phyloP scores from a whole-genome alignment of 345 rosid genomes.

The Isatis tinctoria region DNA sequence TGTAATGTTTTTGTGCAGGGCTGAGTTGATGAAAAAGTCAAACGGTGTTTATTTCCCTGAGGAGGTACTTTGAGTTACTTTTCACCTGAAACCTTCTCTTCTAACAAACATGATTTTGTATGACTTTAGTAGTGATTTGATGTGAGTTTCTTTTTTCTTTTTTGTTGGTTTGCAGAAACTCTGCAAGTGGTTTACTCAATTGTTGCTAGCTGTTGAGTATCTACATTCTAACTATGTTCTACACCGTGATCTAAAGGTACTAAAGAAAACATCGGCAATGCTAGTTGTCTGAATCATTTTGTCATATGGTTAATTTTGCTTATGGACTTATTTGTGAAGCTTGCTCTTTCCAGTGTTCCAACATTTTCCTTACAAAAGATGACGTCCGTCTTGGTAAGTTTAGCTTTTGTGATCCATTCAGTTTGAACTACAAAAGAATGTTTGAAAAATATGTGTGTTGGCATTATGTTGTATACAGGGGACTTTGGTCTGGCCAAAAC shows the following conservation, averaged over 20 bases:
- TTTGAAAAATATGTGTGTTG: background rate
- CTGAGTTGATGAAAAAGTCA: slow-evolving; percentile 89
- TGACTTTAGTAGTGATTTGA: background rate
- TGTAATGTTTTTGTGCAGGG: slow-evolving; percentile 50
- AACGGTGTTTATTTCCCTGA: slow-evolving; percentile 88
- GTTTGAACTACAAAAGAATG: background rate
- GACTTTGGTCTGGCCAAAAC: slow-evolving; percentile 99
- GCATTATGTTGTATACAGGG: slow-evolving; percentile 46
- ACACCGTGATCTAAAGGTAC: slow-evolving; percentile 92
- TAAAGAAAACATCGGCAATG: slow-evolving; percentile 18
- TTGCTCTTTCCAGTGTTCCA: slow-evolving; percentile 70
- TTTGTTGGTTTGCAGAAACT: slow-evolving; percentile 69
- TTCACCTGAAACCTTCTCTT: background rate
- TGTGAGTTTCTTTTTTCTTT: background rate
- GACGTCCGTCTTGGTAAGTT: slow-evolving; percentile 88
- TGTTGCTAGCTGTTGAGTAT: slow-evolving; percentile 89
- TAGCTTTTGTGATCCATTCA: background rate
- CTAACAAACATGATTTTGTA: background rate
- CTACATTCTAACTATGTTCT: slow-evolving; percentile 93
- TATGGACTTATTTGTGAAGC: slow-evolving; percentile 33
- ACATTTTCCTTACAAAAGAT: slow-evolving; percentile 94
- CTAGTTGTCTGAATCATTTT: slow-evolving; percentile 6
- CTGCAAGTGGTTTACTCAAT: slow-evolving; percentile 96
- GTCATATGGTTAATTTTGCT: slow-evolving; percentile 3
- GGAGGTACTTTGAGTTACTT: slow-evolving; percentile 42